Evolutionary conservation across 306 rosid species (phyloP).

Genomic region (Psophocarpus tetragonolobus): DNA sequence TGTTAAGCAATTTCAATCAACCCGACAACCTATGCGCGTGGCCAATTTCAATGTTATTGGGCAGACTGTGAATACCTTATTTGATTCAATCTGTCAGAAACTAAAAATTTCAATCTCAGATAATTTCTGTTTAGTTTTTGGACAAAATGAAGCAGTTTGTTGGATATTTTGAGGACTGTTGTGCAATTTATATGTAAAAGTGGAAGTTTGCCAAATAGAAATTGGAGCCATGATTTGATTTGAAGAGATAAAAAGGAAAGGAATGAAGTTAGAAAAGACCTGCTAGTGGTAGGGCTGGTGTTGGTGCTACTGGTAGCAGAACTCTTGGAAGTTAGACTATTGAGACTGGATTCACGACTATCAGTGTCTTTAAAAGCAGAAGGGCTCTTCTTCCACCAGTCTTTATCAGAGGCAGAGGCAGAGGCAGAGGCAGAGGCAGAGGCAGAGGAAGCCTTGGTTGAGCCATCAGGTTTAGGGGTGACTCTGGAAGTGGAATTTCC

Average conservation of each 20-base stretch:
- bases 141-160: background rate
- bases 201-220: background rate
- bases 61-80: background rate
- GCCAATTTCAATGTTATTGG: no score
- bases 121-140: background rate
- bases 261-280: slow-evolving; percentile 42
- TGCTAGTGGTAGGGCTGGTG: slow-evolving; percentile 46
- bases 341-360: slow-evolving; percentile 55
- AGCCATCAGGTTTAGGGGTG: slow-evolving; percentile 55
- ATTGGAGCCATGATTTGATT: background rate
- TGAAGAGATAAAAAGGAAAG: background rate
- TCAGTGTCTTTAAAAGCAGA: slow-evolving; percentile 46
- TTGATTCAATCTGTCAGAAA: background rate
- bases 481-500: slow-evolving; percentile 51
- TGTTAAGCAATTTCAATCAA: background rate
- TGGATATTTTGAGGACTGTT: background rate
- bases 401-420: slow-evolving; percentile 56
- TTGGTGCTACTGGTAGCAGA: slow-evolving; percentile 55
- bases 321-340: slow-evolving; percentile 66
- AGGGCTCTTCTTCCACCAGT: slow-evolving; percentile 79
- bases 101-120: background rate
- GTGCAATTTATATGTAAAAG: background rate
- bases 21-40: background rate
- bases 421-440: no score
- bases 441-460: slow-evolving; percentile 42